Conservation (phyloP, 176 grass and related monocot species). For the Ampelocalamus luodianensis region DNA sequence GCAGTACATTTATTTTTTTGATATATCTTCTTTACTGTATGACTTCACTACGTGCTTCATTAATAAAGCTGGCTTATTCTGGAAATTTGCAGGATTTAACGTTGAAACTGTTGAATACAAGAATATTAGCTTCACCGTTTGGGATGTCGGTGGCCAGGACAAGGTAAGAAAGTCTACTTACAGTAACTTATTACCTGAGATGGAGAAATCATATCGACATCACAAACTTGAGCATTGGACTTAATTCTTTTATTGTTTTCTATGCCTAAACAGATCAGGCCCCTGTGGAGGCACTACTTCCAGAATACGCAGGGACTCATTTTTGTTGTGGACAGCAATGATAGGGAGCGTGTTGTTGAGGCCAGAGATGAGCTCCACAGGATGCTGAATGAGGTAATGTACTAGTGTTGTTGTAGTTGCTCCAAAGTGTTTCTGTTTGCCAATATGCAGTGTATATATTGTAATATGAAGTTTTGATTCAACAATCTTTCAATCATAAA, state of each 20-base stretch:
- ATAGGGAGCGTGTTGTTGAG: slow-evolving; percentile 91
- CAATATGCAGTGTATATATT: not conserved
- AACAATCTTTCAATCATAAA: not conserved
- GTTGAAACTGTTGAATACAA: slow-evolving; percentile 94
- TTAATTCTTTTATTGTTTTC: not conserved
- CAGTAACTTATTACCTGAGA: not conserved
- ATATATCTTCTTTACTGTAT: not conserved
- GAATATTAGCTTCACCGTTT: slow-evolving; percentile 93
- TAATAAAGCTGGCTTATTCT: not conserved
- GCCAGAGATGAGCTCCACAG: slow-evolving; percentile 86
- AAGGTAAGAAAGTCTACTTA: slow-evolving; percentile 53
- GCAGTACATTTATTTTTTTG: not conserved
- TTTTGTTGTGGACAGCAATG: slow-evolving; percentile 94
- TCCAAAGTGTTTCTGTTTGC: not conserved
- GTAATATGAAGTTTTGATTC: not conserved
- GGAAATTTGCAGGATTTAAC: slow-evolving; percentile 62
- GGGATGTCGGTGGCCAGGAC: slow-evolving; percentile 91
- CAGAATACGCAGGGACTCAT: slow-evolving; percentile 91
- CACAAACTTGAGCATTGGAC: not conserved
- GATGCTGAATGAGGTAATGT: slow-evolving; percentile 82
- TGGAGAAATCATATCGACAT: not conserved
- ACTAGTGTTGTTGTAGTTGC: slow-evolving; percentile 21
- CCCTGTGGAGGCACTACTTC: slow-evolving; percentile 94
- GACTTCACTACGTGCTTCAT: not conserved
- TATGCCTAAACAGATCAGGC: slow-evolving; percentile 73